Evolutionary conservation across 345 rosid genomes (phyloP), one percentile per base, ranked within the genome.

Genomic region (Toxicodendron radicans): DNA sequence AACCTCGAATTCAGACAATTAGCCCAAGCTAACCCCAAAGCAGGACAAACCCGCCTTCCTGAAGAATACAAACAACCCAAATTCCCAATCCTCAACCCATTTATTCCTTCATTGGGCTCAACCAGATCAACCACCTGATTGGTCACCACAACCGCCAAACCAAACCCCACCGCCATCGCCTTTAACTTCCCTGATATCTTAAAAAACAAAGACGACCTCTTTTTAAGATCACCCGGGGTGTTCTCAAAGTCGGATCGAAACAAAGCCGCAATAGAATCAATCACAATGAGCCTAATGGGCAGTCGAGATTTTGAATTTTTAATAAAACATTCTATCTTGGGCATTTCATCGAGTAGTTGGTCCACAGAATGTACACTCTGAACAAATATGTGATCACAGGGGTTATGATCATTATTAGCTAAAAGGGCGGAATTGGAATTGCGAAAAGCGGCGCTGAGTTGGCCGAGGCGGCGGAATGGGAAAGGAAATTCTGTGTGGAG

Each of bases 41-140:
- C 89, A 38, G 98, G 90, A 75, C 82, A 85, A 75, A 90, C 87
- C 82, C 85, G 79, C 71, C 97, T 85, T 65, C 96, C 97, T 0
- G 96, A 92, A 2, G 93, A 82, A 79, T 11, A 81, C 72, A 94
- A 77, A 60, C 80, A 71, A 51, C 85, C 78, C 78, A 94, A 70
- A 86, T 89, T 91, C 80, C 97, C 98, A 68, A 89, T 43, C 77
- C 85, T 87, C 72, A 86, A 56, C 35, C 91, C 93, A 64, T 79
- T 90, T 41, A 84, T 73, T 67, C 94, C 95, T 64, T 84, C 88
- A 51, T 87, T 79, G 45, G 86, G 70, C 12, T 72, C 90, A 23
- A 92, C 76, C 17, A 82, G 75, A 87, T 95, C 99, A 66, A 88
- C 93, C 46, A 95, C 97, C 81, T 95, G 99, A 70, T 95, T 95